Base-by-base conservation (phyloP, 148 eudicot genomes). In the Dysphania ambrosioides region DNA sequence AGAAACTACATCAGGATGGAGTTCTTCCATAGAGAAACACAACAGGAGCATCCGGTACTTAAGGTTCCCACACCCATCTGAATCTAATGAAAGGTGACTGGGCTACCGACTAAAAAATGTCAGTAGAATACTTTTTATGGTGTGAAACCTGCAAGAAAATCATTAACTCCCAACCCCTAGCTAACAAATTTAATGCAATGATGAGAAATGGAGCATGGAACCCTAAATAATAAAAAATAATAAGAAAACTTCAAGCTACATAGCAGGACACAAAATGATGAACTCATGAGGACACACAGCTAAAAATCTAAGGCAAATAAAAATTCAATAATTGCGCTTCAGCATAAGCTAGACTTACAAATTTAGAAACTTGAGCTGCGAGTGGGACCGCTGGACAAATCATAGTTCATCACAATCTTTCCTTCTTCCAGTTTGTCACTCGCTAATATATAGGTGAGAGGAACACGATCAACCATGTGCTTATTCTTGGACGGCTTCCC, bases 391-490 rank as follows among this genome's bases (percentile, higher is more conserved):
- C 71, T 80, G 62, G 83, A 81, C 57, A 30, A 77, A 78, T 73
- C 81, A 60, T 79, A 79, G 36, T 86, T 86, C 87, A 86, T 83
- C 85, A 86, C 87, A 79, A 86, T 77, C 72, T 75, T 81, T 27
- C 89, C 89, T 30, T 74, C 71, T 79, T 83, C 68, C 83, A 86
- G 24, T 21, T 79, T 83, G 42, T 82, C 80, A 73, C 83, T 83
- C 68, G 89, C 89, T 74, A 86, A 18, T 44, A 86, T 84, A 78
- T 86, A 86, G 71, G 80, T 81, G 32, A 86, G 35, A 10, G 86
- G 83, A n/a, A 55, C 80, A 31, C 83, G 75, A 76, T 79, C 81
- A 69, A 7, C 66, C 58, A 56, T 58, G 24, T 60, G 66, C 24
- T 59, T 71, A 62, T 66, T 74, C 79, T 75, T 80, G 1, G 68